These are phyloP conservation scores for Cryphonectria radicalis DNA, from an alignment of 2,329 filamentous ascomycete genomes.

Conservation along the genomic window DNA sequence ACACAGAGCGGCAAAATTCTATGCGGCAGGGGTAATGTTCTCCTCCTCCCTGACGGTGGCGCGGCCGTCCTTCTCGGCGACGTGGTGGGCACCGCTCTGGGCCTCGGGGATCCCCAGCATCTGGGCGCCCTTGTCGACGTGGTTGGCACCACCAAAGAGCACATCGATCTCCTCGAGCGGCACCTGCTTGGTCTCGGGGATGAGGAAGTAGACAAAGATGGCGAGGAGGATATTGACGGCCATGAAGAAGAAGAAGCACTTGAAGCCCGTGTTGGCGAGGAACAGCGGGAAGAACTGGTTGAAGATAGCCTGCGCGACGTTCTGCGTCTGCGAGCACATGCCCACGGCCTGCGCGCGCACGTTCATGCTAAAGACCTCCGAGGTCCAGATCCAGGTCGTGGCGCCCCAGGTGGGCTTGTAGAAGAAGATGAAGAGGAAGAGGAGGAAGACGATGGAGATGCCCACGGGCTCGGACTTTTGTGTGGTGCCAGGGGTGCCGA, in stretches of 20 bases:
- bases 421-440: constrained; percentile 67
- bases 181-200: constrained; percentile 53
- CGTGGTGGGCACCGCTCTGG: constrained; percentile 28
- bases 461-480: constrained; percentile 62
- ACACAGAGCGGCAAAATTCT: no score
- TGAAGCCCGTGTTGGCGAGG: constrained; percentile 54
- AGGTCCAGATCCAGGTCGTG: constrained; percentile 70
- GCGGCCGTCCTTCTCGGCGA: constrained; percentile 31
- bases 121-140: constrained; percentile 57
- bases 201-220: constrained; percentile 49
- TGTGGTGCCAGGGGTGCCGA: constrained; percentile 54
- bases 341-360: constrained; percentile 72
- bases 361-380: constrained; percentile 71
- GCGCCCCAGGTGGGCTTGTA: constrained; percentile 71
- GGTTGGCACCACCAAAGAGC: constrained; percentile 60
- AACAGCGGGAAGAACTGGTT: constrained; percentile 72
- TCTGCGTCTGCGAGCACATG: constrained; percentile 62
- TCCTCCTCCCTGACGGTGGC: constrained; percentile 28
- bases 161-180: constrained; percentile 60
- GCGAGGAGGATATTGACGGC: constrained; percentile 49
- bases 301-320: constrained; percentile 64
- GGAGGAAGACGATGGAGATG: constrained; percentile 66
- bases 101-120: constrained; percentile 40
- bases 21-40: neutral
- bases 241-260: constrained; percentile 48